phyloP scores from a whole-genome alignment of 2,329 filamentous ascomycete genomes.

The Hypoxylon sp. region DNA sequence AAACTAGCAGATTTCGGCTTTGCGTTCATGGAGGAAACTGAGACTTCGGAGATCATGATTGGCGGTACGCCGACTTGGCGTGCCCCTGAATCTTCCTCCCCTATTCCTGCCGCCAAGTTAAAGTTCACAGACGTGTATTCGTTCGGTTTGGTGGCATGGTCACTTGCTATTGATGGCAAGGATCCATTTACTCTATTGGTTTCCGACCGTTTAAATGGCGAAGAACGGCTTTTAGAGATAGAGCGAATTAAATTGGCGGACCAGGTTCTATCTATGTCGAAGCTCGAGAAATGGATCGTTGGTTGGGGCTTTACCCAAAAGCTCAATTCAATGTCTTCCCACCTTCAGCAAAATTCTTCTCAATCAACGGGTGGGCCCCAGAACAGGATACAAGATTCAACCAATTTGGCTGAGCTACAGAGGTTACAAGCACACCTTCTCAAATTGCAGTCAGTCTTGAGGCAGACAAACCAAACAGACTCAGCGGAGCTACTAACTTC shows the following conservation, averaged over 20 bases:
- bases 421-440: neutral
- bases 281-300: constrained; percentile 9
- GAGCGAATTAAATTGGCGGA: neutral
- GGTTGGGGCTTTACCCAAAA: constrained; percentile 4
- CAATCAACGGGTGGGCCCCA: neutral
- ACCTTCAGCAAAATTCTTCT: neutral
- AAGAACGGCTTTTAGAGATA: constrained; percentile 3
- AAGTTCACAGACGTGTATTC: constrained; percentile 5
- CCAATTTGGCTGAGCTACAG: neutral
- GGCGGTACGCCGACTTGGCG: constrained; percentile 4
- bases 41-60: constrained; percentile 1
- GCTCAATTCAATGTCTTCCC: neutral
- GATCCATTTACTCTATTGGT: constrained; percentile 7
- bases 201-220: neutral
- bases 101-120: constrained; percentile 3
- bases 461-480: neutral
- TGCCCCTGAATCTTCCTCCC: constrained; percentile 6
- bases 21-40: constrained; percentile 1
- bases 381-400: neutral
- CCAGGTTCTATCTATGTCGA: constrained; percentile 11
- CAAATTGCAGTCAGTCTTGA: neutral
- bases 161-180: constrained; percentile 9
- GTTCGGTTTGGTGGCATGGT: constrained; percentile 7
- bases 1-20: constrained; percentile 12
- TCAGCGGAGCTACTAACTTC: neutral